Evolutionary conservation across 2,329 filamentous ascomycete genomes (phyloP).

Genomic region (Leptographium lundbergii): DNA sequence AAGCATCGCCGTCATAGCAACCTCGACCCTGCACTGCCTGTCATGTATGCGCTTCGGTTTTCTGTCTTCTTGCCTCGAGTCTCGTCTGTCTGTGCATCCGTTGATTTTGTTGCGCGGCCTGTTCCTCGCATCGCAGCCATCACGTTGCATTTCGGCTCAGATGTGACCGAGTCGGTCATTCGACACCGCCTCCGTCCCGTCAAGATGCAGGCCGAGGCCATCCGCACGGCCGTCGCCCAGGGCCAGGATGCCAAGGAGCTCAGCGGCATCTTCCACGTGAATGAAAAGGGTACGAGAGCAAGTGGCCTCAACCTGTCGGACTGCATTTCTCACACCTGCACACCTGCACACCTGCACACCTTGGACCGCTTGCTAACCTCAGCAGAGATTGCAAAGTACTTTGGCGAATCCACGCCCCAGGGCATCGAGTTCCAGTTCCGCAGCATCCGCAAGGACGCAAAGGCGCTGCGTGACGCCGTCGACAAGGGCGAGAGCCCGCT

Average conservation of each 20-base stretch:
- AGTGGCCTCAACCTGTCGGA: background rate
- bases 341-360: background rate
- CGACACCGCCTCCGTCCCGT: constrained; percentile 40
- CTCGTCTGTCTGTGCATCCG: background rate
- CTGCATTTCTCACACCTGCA: background rate
- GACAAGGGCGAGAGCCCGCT: constrained; percentile 32
- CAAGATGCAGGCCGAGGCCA: constrained; percentile 26
- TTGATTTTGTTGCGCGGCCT: background rate
- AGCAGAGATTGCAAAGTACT: constrained; percentile 47
- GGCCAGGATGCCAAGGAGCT: constrained; percentile 32
- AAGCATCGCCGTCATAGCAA: constrained; percentile 18
- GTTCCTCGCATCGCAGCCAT: constrained; percentile 26
- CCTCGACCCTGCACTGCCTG: constrained; percentile 2
- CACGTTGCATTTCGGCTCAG: constrained; percentile 33
- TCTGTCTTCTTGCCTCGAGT: background rate
- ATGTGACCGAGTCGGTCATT: constrained; percentile 31
- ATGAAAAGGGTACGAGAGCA: constrained; percentile 25
- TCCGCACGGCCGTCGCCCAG: constrained; percentile 22
- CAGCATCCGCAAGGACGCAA: constrained; percentile 38
- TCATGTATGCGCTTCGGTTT: background rate
- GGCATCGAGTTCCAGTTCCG: constrained; percentile 52
- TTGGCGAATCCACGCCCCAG: constrained; percentile 43
- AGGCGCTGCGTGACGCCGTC: constrained; percentile 31
- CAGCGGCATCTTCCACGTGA: constrained; percentile 25
- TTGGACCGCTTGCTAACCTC: background rate